Percentiles rank a stretch among this genome's conserved stretches.
Conservation (phyloP, 768 basidiomycete genomes). For the Tricholoma sp. region DNA sequence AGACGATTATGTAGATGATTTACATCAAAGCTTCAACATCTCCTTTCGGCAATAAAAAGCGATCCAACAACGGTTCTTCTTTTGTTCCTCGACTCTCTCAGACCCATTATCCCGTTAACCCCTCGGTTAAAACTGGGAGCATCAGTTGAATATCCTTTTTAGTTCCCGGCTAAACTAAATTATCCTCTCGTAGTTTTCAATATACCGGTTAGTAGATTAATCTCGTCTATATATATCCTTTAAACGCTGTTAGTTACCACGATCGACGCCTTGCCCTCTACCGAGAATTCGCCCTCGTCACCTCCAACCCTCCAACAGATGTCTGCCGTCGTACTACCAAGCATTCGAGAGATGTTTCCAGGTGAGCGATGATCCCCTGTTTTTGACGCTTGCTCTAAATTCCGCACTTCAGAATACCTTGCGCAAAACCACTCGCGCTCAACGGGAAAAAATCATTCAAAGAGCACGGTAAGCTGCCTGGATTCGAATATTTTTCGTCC, state of each 20-base stretch:
- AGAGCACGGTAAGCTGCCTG: too few species aligned
- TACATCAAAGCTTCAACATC: constrained; percentile 5
- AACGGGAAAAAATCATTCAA: too few species aligned
- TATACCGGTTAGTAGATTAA: neutral
- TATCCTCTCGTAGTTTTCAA: neutral
- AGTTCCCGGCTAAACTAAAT: neutral
- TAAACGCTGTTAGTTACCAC: neutral
- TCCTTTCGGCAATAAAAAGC: constrained; percentile 14
- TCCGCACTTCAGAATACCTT: too few species aligned
- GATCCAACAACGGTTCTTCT: constrained; percentile 15
- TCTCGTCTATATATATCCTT: neutral
- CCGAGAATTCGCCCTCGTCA: neutral
- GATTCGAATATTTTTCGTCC: too few species aligned
- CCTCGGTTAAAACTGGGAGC: constrained; percentile 11
- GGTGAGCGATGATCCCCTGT: constrained; percentile 25
- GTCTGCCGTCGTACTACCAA: neutral
- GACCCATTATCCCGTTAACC: constrained; percentile 8
- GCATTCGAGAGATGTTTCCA: constrained; percentile 38
- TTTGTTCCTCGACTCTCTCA: constrained; percentile 5
- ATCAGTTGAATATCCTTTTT: too few species aligned
- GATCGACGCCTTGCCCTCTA: neutral
- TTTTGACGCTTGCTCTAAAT: too few species aligned
- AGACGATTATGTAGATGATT: too few species aligned
- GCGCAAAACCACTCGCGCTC: too few species aligned
- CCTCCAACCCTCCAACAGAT: constrained; percentile 42